Conservation (phyloP, 495 filamentous ascomycete species). For the Alectoria sarmentosa region DNA sequence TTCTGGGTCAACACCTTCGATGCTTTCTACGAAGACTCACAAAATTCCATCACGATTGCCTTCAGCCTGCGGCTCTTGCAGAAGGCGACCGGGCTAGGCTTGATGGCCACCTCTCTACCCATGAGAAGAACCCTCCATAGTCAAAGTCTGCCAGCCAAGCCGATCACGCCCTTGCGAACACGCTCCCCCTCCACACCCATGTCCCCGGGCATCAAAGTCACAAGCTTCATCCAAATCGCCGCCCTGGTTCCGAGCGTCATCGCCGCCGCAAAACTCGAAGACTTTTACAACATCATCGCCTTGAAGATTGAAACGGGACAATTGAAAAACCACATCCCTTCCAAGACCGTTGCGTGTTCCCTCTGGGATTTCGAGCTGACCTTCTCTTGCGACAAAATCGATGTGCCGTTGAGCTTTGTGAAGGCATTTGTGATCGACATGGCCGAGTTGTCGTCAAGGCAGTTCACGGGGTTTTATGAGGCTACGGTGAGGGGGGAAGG, state of each 20-base stretch:
- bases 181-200: neutral
- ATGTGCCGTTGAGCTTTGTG: slow-evolving; percentile 3
- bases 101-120: neutral
- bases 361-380: slow-evolving; percentile 5
- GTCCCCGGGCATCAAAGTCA: neutral
- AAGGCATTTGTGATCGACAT: slow-evolving; percentile 6
- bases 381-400: neutral
- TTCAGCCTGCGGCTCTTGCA: neutral
- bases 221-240: neutral
- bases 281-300: slow-evolving; percentile 12
- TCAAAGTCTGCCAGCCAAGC: neutral
- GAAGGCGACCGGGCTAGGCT: neutral
- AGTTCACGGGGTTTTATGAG: slow-evolving; percentile 1
- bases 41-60: neutral
- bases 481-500: neutral
- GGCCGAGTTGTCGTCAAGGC: neutral
- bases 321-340: neutral
- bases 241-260: slow-evolving; percentile 22
- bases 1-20: neutral
- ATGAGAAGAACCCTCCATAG: neutral
- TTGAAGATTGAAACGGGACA: slow-evolving; percentile 8
- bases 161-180: neutral
- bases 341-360: neutral
- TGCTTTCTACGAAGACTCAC: neutral
- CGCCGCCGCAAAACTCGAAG: slow-evolving; percentile 22